Base-by-base conservation (phyloP, 768 basidiomycete species). In the Russula ochroleuca region DNA sequence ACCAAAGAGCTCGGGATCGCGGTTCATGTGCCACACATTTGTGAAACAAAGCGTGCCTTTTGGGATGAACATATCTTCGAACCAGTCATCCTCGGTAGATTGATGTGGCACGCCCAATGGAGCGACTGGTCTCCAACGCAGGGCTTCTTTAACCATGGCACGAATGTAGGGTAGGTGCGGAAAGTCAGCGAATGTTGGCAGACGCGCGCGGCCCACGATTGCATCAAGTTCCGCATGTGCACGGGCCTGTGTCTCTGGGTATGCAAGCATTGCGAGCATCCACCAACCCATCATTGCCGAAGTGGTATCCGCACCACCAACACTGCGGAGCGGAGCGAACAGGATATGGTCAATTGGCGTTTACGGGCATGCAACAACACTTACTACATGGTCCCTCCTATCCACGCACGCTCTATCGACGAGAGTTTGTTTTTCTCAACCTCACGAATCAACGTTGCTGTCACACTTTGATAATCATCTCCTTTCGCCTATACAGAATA, bases 11-110 rank as follows among this genome's bases (percentile, higher is more conserved):
- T 55, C 53, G 5, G 53, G 53, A 19, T 55, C 53, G 23, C 38
- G 53, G 53, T 55, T 55, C 38, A 55, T 38, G 21, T 25, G 35
- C 53, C 53, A 55, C 3, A 25, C 23, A 55, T 55, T 55, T 9
- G 53, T 4, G 38, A 55, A 8, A 19, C 53, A 55, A 25, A 55
- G 25, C 15, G 53, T 19, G 37, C 38, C 38, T 31, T 55, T 55
- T 0, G 53, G 53, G 1, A 55, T 19, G 8, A 55, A 55, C 38
- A 40, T 40, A 23, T 37, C 53, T 25, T 40, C 21, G 33, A 40
- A 55, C 53, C 53, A 55, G 37, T 55, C 52, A 13, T 53, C 52
- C 35, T 53, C 13, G 21, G 21, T 53, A n/a, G n/a, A 2, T 10
- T 35, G 35, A 9, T 53, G 52, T 9, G 23, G 21, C 11, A n/a